A percentile compares a stretch with the other conserved stretches of the same genome.
Evolutionary conservation across 108 stramenopile species (phyloP).

Genomic region (Cyclotella choctawhatcheeana): DNA sequence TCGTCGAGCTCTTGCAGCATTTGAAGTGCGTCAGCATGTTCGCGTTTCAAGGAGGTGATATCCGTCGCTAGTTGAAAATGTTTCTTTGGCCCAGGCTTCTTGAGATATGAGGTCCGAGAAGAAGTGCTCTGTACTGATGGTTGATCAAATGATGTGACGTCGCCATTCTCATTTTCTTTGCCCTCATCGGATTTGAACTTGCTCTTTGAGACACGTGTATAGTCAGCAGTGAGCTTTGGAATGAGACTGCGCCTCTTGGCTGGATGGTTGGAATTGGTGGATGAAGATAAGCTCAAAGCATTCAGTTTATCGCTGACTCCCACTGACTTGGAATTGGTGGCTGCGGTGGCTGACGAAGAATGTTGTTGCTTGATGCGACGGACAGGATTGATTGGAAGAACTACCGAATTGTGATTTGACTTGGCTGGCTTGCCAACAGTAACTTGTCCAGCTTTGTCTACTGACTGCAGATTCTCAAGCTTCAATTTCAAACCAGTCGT

Average conservation of each 20-base stretch:
- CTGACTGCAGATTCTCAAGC: not conserved
- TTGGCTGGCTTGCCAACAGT: not conserved
- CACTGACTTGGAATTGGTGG: not conserved
- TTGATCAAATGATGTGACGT: not conserved
- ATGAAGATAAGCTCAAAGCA: constrained; percentile 6
- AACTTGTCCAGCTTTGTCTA: not conserved
- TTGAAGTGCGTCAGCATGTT: constrained; percentile 43
- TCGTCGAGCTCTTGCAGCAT: constrained; percentile 47
- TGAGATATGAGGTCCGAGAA: not conserved
- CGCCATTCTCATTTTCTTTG: constrained; percentile 38
- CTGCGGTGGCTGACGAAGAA: not conserved
- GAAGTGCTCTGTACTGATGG: not conserved
- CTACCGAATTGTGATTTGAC: not conserved
- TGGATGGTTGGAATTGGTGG: not conserved
- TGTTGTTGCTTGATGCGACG: not conserved
- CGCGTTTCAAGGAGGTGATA: constrained; percentile 45
- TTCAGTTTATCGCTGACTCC: not conserved
- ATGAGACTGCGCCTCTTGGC: constrained; percentile 4
- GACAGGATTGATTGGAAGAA: not conserved
- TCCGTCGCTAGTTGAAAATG: constrained; percentile 15
- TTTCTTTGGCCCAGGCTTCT: not conserved
- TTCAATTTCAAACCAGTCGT: constrained; percentile 51
- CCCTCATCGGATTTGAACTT: constrained; percentile 21
- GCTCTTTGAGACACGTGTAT: not conserved
- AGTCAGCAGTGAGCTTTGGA: not conserved